A percentile compares a stretch with the other conserved stretches of the same genome.
These are phyloP conservation scores for Xylaria sp. DNA, from an alignment of 2,329 filamentous ascomycete species.

Conservation along the genomic window DNA sequence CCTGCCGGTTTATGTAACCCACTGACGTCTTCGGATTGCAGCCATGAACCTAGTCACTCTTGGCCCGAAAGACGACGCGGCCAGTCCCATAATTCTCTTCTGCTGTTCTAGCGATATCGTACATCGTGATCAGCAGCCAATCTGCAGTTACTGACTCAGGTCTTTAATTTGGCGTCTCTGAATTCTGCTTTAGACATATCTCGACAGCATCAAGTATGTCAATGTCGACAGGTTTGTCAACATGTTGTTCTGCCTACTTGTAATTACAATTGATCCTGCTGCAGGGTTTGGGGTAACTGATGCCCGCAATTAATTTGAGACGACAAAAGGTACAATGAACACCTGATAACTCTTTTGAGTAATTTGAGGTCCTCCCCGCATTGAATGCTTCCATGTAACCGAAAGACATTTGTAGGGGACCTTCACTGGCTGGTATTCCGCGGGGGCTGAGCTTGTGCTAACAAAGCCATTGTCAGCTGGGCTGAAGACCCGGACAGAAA, in stretches of 20 bases:
- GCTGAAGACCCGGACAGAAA: slow-evolving; percentile 13
- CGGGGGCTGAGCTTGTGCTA: slow-evolving; percentile 31
- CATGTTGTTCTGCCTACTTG: background rate
- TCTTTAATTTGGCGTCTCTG: slow-evolving; percentile 11
- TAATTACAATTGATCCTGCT: slow-evolving; percentile 1
- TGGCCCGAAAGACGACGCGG: slow-evolving; percentile 32
- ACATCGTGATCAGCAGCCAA: background rate
- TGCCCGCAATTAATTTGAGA: slow-evolving; percentile 17
- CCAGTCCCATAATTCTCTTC: slow-evolving; percentile 18
- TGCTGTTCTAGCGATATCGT: slow-evolving; percentile 10
- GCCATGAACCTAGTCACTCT: slow-evolving; percentile 13
- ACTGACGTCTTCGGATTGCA: slow-evolving; percentile 29
- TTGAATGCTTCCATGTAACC: background rate
- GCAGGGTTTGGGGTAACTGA: slow-evolving; percentile 1
- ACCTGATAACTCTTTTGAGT: slow-evolving; percentile 24
- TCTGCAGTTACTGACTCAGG: slow-evolving; percentile 17
- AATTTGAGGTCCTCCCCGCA: slow-evolving; percentile 13
- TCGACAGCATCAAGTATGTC: background rate
- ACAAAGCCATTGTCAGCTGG: slow-evolving; percentile 34
- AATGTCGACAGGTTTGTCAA: background rate
- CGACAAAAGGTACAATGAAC: slow-evolving; percentile 10
- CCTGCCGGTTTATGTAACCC: slow-evolving; percentile 14
- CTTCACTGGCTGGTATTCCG: background rate
- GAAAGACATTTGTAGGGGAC: slow-evolving; percentile 16
- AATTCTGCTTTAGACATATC: background rate